phyloP scores from a whole-genome alignment of 495 filamentous ascomycete genomes.

The Rostrohypoxylon terebratum region DNA sequence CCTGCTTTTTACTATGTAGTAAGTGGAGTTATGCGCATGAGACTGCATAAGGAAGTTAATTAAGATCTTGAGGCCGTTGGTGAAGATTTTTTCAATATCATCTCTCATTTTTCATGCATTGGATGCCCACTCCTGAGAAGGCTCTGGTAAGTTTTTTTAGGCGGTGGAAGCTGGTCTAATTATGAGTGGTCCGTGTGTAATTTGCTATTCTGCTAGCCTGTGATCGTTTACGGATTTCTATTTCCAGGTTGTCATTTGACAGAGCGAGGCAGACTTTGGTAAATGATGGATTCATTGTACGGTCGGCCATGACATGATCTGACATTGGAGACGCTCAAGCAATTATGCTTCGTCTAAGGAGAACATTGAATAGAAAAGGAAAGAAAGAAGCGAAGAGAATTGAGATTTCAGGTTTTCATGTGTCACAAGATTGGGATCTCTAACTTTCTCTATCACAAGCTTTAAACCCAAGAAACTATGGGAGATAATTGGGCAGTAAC shows the following conservation, averaged over 20 bases:
- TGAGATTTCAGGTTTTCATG: constrained; percentile 2
- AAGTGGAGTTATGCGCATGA: constrained; percentile 38
- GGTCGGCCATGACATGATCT: neutral
- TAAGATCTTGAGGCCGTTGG: constrained; percentile 11
- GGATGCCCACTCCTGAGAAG: constrained; percentile 13
- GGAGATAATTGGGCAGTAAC: constrained; percentile 7
- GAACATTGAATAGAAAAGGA: neutral
- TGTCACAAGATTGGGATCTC: neutral
- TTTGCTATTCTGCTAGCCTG: constrained; percentile 4
- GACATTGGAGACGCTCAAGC: neutral
- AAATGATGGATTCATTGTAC: neutral
- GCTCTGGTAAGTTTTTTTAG: constrained; percentile 17
- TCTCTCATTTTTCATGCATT: constrained; percentile 15
- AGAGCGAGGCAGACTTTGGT: neutral
- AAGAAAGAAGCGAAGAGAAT: neutral
- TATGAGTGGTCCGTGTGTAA: constrained; percentile 22
- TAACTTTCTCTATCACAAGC: constrained; percentile 2
- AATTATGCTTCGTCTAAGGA: neutral
- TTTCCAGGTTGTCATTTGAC: neutral
- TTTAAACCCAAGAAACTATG: neutral
- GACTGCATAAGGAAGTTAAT: constrained; percentile 37
- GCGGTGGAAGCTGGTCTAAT: constrained; percentile 10
- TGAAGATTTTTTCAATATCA: constrained; percentile 12
- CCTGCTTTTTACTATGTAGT: constrained; percentile 20
- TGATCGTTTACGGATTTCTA: constrained; percentile 16